These are phyloP conservation scores for Aphanomyces stellatus DNA, from an alignment of 352 stramenopile genomes.

Conservation along the genomic window DNA sequence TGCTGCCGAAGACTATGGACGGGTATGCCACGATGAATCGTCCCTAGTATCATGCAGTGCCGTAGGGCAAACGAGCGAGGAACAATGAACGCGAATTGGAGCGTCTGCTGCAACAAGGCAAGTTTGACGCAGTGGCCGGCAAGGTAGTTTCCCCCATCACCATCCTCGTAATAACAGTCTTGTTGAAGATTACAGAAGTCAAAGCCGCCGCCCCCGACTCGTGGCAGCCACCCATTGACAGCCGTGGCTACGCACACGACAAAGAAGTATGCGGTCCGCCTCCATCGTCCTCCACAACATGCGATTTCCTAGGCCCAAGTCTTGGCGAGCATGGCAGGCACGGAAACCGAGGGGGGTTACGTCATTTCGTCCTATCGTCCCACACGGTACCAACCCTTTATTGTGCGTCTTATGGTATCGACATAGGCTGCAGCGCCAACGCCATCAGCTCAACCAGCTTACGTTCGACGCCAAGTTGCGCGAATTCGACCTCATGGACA, in stretches of 20 bases:
- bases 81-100: conserved; percentile 62
- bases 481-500: conserved; percentile 63
- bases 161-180: background rate
- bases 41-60: background rate
- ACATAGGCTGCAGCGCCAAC: conserved; percentile 59
- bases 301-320: background rate
- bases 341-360: conserved; percentile 12
- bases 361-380: conserved; percentile 6
- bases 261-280: background rate
- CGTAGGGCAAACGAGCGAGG: conserved; percentile 36
- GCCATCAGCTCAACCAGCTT: conserved; percentile 76
- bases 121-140: conserved; percentile 46
- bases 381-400: background rate
- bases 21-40: background rate
- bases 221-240: conserved; percentile 43
- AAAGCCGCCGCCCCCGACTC: conserved; percentile 36
- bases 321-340: background rate
- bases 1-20: conserved; percentile 13
- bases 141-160: conserved; percentile 17
- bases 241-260: background rate
- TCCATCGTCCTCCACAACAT: background rate
- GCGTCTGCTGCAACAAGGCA: conserved; percentile 51
- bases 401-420: too few species aligned
- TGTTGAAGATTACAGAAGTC: conserved; percentile 41
- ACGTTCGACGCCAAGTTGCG: conserved; percentile 66